Conservation (phyloP, 2,329 filamentous ascomycete species). For the Dactylellina drechsleri region DNA sequence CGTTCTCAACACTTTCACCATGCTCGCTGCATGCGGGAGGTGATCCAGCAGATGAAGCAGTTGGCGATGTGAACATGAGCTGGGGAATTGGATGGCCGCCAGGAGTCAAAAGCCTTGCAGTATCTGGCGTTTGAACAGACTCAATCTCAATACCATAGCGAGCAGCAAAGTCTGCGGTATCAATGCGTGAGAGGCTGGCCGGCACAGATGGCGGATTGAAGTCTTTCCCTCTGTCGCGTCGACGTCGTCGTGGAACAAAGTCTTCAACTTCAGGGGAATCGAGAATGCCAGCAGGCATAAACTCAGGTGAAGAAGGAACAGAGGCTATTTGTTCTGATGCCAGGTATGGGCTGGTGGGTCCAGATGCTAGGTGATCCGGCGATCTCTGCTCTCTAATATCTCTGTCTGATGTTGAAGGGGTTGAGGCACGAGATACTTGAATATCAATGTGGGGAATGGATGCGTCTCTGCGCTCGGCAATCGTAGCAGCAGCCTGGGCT, state of each 20-base stretch:
- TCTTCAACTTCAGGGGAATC: conserved; percentile 48
- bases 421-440: conserved; percentile 52
- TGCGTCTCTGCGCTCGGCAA: conserved; percentile 6
- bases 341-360: conserved; percentile 13
- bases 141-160: conserved; percentile 47
- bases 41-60: conserved; percentile 47
- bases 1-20: conserved; percentile 35
- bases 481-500: conserved; percentile 11
- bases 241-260: conserved; percentile 30
- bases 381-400: conserved; percentile 7
- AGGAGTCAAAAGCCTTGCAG: conserved; percentile 27
- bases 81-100: conserved; percentile 46
- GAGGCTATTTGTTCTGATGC: conserved; percentile 17
- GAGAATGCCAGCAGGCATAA: conserved; percentile 14
- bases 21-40: conserved; percentile 43
- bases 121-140: conserved; percentile 1
- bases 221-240: conserved; percentile 1
- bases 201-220: conserved; percentile 29
- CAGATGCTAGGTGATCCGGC: conserved; percentile 13
- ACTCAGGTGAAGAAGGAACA: conserved; percentile 36
- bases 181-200: conserved; percentile 27
- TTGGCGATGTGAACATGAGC: conserved; percentile 47
- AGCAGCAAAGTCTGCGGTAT: conserved; percentile 41
- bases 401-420: conserved; percentile 20
- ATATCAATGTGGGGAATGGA: conserved; percentile 43